Evolutionary conservation across 441 rosid genomes (phyloP).

Genomic region (Populus hybrid): DNA sequence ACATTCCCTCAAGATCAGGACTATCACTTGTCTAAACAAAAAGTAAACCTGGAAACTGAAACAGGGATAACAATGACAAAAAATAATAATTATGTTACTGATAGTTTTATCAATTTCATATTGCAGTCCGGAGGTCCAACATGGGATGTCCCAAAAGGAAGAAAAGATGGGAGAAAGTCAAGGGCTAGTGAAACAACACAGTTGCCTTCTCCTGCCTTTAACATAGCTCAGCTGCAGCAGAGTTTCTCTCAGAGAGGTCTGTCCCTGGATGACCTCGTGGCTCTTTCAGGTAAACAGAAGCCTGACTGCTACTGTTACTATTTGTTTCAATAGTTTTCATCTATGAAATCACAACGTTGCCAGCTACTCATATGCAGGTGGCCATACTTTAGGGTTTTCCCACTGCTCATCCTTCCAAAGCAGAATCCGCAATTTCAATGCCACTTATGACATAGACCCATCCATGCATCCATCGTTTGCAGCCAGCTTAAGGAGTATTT

Average conservation of each 20-base stretch:
- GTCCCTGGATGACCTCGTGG: constrained; percentile 58
- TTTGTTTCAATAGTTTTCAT: neutral
- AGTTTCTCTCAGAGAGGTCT: constrained; percentile 54
- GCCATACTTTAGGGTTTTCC: constrained; percentile 69
- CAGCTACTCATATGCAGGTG: constrained; percentile 24
- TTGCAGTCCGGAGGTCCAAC: constrained; percentile 58
- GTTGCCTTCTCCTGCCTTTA: constrained; percentile 50
- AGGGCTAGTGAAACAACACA: constrained; percentile 45
- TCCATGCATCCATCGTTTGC: constrained; percentile 46
- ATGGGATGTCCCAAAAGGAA: constrained; percentile 59
- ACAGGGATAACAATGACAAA: neutral
- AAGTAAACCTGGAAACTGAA: neutral
- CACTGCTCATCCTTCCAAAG: constrained; percentile 48
- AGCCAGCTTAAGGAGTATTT: constrained; percentile 38
- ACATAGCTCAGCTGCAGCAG: constrained; percentile 47
- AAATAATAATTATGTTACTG: neutral
- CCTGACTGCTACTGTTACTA: neutral
- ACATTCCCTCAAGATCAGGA: neutral
- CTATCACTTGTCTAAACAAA: neutral
- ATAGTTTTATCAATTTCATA: neutral
- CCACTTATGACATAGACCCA: constrained; percentile 56
- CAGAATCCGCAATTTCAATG: constrained; percentile 54
- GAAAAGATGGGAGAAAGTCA: constrained; percentile 60
- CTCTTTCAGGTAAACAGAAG: constrained; percentile 50
- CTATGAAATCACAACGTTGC: neutral